These are phyloP conservation scores for Ophiostoma tasmaniense DNA, from an alignment of 2,329 filamentous ascomycete species.

Conservation along the genomic window DNA sequence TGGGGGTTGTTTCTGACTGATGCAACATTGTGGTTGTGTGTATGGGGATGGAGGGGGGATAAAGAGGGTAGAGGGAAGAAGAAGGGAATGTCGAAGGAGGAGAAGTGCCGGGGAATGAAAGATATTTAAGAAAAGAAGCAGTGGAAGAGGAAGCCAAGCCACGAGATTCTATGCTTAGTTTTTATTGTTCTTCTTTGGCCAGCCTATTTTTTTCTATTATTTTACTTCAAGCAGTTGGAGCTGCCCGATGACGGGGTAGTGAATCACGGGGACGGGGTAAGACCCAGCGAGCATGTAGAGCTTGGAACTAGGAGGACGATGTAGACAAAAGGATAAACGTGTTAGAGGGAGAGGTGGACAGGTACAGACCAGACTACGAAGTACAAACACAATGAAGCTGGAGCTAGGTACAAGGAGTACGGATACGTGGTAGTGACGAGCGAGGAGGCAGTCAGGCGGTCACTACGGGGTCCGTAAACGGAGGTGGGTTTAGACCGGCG, in stretches of 20 bases:
- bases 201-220: neutral
- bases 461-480: constrained; percentile 3
- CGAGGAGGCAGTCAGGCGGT: neutral
- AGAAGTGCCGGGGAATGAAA: too few relatives aligned
- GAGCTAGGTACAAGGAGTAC: neutral
- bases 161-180: neutral
- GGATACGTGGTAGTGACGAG: neutral
- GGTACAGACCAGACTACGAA: neutral
- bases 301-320: neutral
- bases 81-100: too few relatives aligned
- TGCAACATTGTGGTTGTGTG: constrained; percentile 10
- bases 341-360: neutral
- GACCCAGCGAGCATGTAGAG: constrained; percentile 8
- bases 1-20: constrained; percentile 19
- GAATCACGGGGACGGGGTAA: constrained; percentile 7
- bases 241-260: constrained; percentile 1
- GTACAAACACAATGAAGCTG: neutral
- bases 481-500: neutral
- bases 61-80: neutral
- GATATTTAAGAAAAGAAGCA: neutral
- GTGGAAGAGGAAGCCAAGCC: neutral
- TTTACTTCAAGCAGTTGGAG: neutral
- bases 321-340: neutral
- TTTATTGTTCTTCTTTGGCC: neutral
- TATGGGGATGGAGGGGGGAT: neutral